Conservation (phyloP, 2,329 filamentous ascomycete species). For the Colletotrichum sp. region DNA sequence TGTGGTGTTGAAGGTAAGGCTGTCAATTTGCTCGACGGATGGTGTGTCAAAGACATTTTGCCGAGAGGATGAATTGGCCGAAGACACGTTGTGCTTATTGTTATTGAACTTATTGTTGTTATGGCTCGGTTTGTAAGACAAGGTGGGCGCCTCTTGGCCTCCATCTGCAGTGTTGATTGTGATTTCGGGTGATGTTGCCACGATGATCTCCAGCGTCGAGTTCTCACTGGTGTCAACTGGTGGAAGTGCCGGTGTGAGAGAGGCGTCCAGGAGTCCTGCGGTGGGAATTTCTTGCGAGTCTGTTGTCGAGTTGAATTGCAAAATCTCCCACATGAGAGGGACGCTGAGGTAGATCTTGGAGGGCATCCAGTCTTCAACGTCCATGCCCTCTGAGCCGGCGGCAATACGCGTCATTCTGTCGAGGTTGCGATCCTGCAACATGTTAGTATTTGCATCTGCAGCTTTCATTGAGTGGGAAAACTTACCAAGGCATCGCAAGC, state of each 20-base stretch:
- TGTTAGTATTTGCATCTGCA: neutral
- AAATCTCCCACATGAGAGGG: slow-evolving; percentile 57
- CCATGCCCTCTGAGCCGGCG: slow-evolving; percentile 50
- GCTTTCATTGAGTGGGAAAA: neutral
- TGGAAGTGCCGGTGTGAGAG: slow-evolving; percentile 37
- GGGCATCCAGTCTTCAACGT: slow-evolving; percentile 57
- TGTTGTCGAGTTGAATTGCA: slow-evolving; percentile 50
- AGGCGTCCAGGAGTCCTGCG: slow-evolving; percentile 46
- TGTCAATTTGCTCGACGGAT: slow-evolving; percentile 37
- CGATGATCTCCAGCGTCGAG: slow-evolving; percentile 52
- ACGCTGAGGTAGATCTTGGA: slow-evolving; percentile 58
- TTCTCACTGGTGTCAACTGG: slow-evolving; percentile 39
- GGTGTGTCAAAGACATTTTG: slow-evolving; percentile 31
- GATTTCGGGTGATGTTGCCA: slow-evolving; percentile 56
- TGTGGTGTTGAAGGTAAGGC: slow-evolving; percentile 44
- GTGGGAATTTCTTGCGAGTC: slow-evolving; percentile 39
- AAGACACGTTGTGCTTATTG: neutral
- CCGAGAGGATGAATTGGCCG: neutral
- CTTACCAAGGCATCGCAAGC: slow-evolving; percentile 51
- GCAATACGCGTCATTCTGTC: slow-evolving; percentile 55
- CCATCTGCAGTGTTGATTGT: slow-evolving; percentile 57
- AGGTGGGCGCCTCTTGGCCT: slow-evolving; percentile 52
- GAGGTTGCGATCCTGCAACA: slow-evolving; percentile 47
- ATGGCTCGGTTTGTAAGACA: slow-evolving; percentile 36
- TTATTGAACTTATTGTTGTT: neutral